Percentiles rank a stretch among this genome's conserved stretches.
These are phyloP conservation scores for Tylopilus subfusipes DNA, from an alignment of 768 basidiomycete genomes.

Conservation along the genomic window DNA sequence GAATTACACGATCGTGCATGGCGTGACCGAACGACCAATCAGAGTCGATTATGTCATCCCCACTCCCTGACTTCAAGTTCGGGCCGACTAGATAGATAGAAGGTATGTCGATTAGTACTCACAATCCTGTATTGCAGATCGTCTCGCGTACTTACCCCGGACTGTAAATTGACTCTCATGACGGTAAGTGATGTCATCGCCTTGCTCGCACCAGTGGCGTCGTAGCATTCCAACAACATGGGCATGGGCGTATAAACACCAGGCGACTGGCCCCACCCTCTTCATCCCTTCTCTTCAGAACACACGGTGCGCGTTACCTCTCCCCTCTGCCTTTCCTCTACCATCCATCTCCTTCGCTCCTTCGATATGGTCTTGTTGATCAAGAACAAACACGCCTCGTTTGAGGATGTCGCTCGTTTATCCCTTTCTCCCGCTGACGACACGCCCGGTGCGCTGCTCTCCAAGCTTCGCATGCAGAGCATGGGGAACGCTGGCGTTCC, in stretches of 20 bases:
- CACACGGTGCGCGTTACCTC: neutral
- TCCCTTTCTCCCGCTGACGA: conserved; percentile 6
- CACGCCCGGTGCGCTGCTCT: neutral
- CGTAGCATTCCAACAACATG: neutral
- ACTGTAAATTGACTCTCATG: too few species aligned
- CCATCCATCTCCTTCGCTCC: neutral
- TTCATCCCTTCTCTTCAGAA: neutral
- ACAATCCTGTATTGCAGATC: too few species aligned
- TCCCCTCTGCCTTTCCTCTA: neutral
- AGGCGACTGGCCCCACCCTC: neutral
- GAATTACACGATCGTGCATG: conserved; percentile 14
- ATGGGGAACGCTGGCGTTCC: conserved; percentile 7
- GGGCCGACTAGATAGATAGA: too few species aligned
- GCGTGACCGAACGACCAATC: conserved; percentile 31
- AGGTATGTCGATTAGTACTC: too few species aligned
- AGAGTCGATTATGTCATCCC: conserved; percentile 14
- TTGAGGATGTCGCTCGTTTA: conserved; percentile 9
- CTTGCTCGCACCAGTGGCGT: neutral
- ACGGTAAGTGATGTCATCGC: neutral
- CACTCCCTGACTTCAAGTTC: too few species aligned
- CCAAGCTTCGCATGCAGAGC: neutral
- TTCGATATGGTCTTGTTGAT: conserved; percentile 16
- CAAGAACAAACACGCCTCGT: conserved; percentile 13
- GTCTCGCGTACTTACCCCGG: too few species aligned
- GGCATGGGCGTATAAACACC: neutral